phyloP scores from a whole-genome alignment of 495 filamentous ascomycete species.

The Bacidia rubella region DNA sequence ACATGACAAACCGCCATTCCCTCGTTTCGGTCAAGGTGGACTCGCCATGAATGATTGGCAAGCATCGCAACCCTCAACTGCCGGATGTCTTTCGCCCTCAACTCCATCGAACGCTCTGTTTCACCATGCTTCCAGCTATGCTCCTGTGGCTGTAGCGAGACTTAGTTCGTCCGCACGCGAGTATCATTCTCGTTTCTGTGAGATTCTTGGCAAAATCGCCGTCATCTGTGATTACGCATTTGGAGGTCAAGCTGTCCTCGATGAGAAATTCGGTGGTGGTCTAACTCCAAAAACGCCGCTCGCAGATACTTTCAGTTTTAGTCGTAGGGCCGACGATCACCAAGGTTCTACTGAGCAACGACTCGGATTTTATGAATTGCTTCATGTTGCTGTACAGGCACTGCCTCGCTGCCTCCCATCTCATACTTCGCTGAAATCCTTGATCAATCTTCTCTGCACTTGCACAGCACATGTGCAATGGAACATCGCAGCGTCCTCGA shows the following conservation, averaged over 20 bases:
- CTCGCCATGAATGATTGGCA: constrained; percentile 12
- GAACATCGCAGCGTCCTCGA: constrained; percentile 84
- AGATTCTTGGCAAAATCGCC: constrained; percentile 89
- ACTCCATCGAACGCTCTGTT: not conserved
- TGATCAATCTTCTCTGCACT: constrained; percentile 91
- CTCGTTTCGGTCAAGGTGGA: constrained; percentile 24
- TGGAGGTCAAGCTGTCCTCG: constrained; percentile 84
- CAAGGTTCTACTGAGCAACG: constrained; percentile 62
- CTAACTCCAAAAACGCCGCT: constrained; percentile 86
- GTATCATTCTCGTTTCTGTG: constrained; percentile 81
- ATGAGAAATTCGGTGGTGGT: constrained; percentile 78
- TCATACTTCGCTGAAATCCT: constrained; percentile 81
- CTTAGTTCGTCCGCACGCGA: constrained; percentile 65
- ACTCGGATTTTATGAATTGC: constrained; percentile 87
- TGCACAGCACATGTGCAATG: constrained; percentile 90
- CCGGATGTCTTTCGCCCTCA: not conserved
- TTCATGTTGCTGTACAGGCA: constrained; percentile 92
- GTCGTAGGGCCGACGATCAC: constrained; percentile 60
- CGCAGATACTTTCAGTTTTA: constrained; percentile 84
- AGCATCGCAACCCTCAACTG: not conserved
- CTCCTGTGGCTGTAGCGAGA: constrained; percentile 58
- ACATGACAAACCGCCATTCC: constrained; percentile 68
- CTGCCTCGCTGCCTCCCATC: constrained; percentile 82
- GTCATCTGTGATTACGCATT: constrained; percentile 93
- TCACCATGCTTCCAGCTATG: constrained; percentile 26